These are phyloP conservation scores for Termitomyces titanicus DNA, from an alignment of 768 basidiomycete genomes.

Conservation along the genomic window DNA sequence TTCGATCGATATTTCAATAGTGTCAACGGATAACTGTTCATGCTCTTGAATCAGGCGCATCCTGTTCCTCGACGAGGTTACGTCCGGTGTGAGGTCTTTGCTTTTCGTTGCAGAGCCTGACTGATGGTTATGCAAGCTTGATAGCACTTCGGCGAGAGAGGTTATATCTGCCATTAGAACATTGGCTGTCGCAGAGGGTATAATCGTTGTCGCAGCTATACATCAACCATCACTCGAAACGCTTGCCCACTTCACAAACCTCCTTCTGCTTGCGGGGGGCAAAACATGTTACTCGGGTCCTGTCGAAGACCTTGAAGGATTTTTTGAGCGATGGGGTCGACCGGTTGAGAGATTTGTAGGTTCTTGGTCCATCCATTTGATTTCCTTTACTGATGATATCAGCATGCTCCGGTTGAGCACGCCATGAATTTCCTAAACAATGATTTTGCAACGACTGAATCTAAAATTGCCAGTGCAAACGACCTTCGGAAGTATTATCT, in stretches of 20 bases:
- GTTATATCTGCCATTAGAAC: constrained; percentile 41
- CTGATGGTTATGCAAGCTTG: constrained; percentile 29
- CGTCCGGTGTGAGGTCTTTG: constrained; percentile 37
- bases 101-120: neutral
- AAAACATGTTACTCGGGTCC: constrained; percentile 39
- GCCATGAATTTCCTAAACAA: constrained; percentile 55
- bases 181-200: constrained; percentile 42
- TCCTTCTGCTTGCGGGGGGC: constrained; percentile 57
- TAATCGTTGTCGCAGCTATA: constrained; percentile 61
- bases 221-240: constrained; percentile 67
- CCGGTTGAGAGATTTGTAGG: constrained; percentile 34
- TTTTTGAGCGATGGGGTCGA: constrained; percentile 36
- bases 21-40: neutral
- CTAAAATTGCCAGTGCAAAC: constrained; percentile 15
- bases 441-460: constrained; percentile 31
- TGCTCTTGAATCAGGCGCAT: constrained; percentile 33
- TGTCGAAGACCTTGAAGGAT: constrained; percentile 35
- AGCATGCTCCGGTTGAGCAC: constrained; percentile 56
- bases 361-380: neutral
- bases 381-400: constrained; percentile 17
- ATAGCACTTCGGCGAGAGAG: constrained; percentile 42
- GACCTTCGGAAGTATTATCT: constrained; percentile 35
- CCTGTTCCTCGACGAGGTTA: constrained; percentile 61
- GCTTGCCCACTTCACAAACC: constrained; percentile 54
- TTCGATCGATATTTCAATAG: neutral